Percentiles rank a stretch among this genome's conserved stretches.
Conservation (phyloP, 2,329 filamentous ascomycete genomes). For the Fusarium newnesense region DNA sequence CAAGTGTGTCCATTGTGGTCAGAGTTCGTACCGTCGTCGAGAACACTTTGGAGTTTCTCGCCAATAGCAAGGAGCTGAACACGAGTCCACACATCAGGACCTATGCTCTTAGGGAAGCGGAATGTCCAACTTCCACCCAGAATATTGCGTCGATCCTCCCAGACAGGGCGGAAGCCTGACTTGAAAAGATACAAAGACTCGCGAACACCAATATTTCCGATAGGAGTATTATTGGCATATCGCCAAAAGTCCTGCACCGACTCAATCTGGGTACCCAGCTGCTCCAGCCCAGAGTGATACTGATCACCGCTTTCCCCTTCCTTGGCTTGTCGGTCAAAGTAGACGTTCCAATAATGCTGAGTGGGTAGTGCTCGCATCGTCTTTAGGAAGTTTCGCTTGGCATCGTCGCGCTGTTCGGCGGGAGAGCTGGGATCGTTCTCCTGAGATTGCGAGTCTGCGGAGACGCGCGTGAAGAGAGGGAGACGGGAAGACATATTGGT, state of each 20-base stretch:
- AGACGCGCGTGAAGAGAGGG: conserved; percentile 69
- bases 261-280: conserved; percentile 74
- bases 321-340: conserved; percentile 66
- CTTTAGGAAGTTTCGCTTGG: conserved; percentile 85
- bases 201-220: conserved; percentile 79
- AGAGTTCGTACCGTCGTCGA: conserved; percentile 70
- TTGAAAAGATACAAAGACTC: conserved; percentile 86
- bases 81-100: conserved; percentile 82
- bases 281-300: conserved; percentile 68
- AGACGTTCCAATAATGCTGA: conserved; percentile 83
- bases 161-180: conserved; percentile 78
- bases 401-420: conserved; percentile 78
- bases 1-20: not conserved
- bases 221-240: conserved; percentile 83
- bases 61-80: conserved; percentile 85
- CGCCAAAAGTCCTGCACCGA: conserved; percentile 88
- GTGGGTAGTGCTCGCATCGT: conserved; percentile 77
- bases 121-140: conserved; percentile 93
- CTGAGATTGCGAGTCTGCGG: conserved; percentile 70
- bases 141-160: conserved; percentile 88
- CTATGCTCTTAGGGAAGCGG: conserved; percentile 80
- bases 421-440: conserved; percentile 72
- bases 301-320: conserved; percentile 52
- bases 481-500: conserved; percentile 65
- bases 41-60: conserved; percentile 78